Evolutionary conservation across 495 filamentous ascomycete species (phyloP).

Genomic region (Delitschia confertaspora): DNA sequence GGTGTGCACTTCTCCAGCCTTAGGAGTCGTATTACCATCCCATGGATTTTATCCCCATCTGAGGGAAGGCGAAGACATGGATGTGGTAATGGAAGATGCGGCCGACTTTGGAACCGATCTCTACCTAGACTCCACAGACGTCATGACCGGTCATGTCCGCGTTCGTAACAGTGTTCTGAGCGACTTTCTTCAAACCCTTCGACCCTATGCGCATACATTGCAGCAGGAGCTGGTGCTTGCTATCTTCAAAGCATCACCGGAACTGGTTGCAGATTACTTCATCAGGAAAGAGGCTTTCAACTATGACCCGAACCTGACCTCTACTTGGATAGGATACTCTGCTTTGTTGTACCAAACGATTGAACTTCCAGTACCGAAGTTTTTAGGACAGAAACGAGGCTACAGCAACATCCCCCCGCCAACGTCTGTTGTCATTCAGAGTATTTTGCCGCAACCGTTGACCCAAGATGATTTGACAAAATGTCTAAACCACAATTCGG

Average conservation of each 20-base stretch:
- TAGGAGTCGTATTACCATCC: conserved; percentile 59
- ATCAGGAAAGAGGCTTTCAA: conserved; percentile 66
- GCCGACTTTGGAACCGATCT: conserved; percentile 45
- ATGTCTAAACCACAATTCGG: conserved; percentile 65
- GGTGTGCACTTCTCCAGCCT: conserved; percentile 60
- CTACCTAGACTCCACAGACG: conserved; percentile 56
- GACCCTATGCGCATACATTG: conserved; percentile 69
- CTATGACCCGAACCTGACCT: conserved; percentile 81
- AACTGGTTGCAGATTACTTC: conserved; percentile 80
- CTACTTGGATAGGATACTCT: conserved; percentile 91
- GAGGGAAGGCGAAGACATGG: conserved; percentile 37
- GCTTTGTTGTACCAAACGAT: conserved; percentile 74
- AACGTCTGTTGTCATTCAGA: conserved; percentile 66
- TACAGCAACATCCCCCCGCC: conserved; percentile 59
- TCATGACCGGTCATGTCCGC: conserved; percentile 38
- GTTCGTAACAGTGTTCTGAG: conserved; percentile 67
- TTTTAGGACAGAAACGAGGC: conserved; percentile 47
- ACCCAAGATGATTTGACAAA: conserved; percentile 64
- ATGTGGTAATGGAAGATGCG: conserved; percentile 35
- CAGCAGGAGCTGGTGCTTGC: conserved; percentile 72
- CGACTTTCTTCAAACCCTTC: conserved; percentile 66
- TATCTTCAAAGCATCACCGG: conserved; percentile 73
- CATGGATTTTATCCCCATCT: conserved; percentile 67
- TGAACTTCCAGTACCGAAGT: conserved; percentile 59
- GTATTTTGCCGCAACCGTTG: conserved; percentile 74